Evolutionary conservation across 768 basidiomycete species (phyloP), one percentile per base, ranked within the genome.

Genomic region (Xerocomellus dryophilus): DNA sequence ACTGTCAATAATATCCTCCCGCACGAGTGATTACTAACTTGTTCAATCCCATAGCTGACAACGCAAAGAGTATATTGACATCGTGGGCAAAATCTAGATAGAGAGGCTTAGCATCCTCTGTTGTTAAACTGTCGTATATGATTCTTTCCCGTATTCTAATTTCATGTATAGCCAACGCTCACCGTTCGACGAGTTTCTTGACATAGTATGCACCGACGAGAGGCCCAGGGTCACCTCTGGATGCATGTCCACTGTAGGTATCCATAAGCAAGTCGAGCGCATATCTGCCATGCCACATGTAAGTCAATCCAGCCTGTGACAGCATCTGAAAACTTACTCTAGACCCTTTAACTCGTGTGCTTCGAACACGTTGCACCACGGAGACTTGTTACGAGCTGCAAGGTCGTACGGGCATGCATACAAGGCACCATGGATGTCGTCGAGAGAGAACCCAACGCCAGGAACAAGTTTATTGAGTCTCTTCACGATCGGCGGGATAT

Each of bases 81-180:
- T 77, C 74, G 47, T 77, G 76, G 2, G 69, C 74, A 50, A 78
- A 76, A 53, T 78, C 76, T 15, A 78, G 68, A 62, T 73, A 71
- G 29, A 75, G 61, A 36, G 61, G 48, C 39, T 67, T 47, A 14
- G 68, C 67, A 44, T 67, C 52, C 23, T 59, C 67, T 3, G 68
- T 70, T 14, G 61, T 66, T 45, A 75, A 65, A n/a, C 74, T 75
- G 32, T 34, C 29, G 12, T 6, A 3, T 7, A 14, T 10, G 0
- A 21, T 42, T 25, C 45, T 47, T 32, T n/a, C 36, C 11, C 12
- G 1, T 38, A 5, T n/a, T 25, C n/a, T 17, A 4, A 17, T 45
- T 4, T 31, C 27, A 5, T 8, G 18, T 12, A 31, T 23, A 15
- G 12, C 0, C 1, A 9, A 40, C 14, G 20, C 67, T 23, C 29